Percentiles rank a stretch among this genome's conserved stretches.
phyloP scores from a whole-genome alignment of 345 rosid species.

The Draba incana region DNA sequence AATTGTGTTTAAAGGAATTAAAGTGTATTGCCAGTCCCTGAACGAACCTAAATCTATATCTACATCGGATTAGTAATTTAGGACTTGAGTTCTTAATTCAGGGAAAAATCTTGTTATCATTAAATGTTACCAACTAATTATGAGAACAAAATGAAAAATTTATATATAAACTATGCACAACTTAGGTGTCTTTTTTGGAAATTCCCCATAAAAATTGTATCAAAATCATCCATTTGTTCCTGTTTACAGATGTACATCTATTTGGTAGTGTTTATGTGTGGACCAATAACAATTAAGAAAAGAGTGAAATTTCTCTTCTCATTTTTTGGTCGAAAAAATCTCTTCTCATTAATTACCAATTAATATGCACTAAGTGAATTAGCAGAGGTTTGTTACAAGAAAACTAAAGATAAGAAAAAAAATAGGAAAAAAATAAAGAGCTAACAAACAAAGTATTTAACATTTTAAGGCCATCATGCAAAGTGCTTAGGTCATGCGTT shows the following conservation, averaged over 20 bases:
- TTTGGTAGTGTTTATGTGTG: constrained; percentile 4
- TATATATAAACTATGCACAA: no score
- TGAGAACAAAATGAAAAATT: no score
- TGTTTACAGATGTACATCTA: not conserved
- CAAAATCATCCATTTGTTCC: not conserved
- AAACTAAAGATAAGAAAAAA: not conserved
- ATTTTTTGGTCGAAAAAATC: not conserved
- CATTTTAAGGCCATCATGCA: constrained; percentile 32
- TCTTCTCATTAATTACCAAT: not conserved
- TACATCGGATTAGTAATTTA: no score
- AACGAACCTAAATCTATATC: no score
- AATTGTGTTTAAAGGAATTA: no score
- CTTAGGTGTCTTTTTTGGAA: no score
- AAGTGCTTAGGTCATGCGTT: constrained; percentile 34
- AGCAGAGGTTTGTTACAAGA: constrained; percentile 5
- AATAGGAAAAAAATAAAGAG: constrained; percentile 3
- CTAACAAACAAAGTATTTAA: constrained; percentile 32
- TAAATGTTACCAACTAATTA: no score
- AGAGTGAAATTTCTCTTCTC: not conserved
- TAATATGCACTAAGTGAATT: constrained; percentile 2
- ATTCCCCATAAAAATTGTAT: no score
- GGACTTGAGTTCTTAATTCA: no score
- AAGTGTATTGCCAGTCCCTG: no score
- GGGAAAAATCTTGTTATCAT: no score
- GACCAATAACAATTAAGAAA: not conserved